phyloP scores from a whole-genome alignment of 169 alveolate genomes.

The Sarcocystis neurona region DNA sequence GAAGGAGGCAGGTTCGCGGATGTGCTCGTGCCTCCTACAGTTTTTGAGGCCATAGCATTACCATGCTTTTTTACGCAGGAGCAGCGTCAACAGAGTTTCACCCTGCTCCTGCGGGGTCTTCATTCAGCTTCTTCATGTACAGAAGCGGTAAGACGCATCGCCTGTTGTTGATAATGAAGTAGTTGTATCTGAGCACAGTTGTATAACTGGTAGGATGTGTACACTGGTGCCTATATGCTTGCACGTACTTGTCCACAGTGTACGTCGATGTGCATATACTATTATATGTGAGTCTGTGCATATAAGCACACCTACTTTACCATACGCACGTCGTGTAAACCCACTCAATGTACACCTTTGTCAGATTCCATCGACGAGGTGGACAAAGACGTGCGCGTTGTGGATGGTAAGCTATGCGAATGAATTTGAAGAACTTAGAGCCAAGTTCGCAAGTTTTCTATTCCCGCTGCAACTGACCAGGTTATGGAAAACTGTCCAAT shows the following conservation, averaged over 20 bases:
- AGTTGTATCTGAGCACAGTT: too few relatives aligned
- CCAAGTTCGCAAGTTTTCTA: not conserved
- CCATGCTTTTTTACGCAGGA: not conserved
- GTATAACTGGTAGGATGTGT: too few relatives aligned
- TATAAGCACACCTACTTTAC: too few relatives aligned
- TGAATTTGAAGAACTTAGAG: not conserved
- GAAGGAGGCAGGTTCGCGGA: not conserved
- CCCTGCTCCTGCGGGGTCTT: not conserved
- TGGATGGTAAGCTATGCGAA: constrained; percentile 77
- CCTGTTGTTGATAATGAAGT: too few relatives aligned
- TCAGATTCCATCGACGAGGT: constrained; percentile 84
- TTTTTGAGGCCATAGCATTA: too few relatives aligned
- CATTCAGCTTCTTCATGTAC: constrained; percentile 47
- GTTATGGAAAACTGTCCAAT: constrained; percentile 78
- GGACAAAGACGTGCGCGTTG: constrained; percentile 84
- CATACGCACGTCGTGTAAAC: too few relatives aligned
- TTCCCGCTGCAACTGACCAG: too few relatives aligned
- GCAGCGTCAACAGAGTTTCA: not conserved
- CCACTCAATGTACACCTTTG: too few relatives aligned
- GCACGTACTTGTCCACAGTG: too few relatives aligned
- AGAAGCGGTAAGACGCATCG: constrained; percentile 1
- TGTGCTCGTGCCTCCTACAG: not conserved
- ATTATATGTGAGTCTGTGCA: too few relatives aligned
- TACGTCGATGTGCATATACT: too few relatives aligned
- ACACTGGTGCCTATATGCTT: too few relatives aligned